Evolutionary conservation across 805 yeast species (phyloP).

Genomic region (Vanderwaltozyma verrucispora): DNA sequence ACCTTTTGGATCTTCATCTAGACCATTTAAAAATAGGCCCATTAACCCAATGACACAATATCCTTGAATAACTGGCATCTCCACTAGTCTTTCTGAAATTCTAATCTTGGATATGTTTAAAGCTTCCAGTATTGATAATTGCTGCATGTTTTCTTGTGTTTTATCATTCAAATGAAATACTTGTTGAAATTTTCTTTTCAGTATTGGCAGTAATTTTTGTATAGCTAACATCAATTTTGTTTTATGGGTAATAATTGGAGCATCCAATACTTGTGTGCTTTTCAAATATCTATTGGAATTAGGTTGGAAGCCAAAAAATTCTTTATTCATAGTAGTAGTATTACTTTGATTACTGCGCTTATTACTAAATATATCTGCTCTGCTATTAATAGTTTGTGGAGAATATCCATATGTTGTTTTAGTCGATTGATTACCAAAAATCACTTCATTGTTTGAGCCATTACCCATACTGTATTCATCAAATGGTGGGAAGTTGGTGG

Average conservation of each 20-base stretch:
- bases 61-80: conserved; percentile 55
- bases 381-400: too few relatives aligned
- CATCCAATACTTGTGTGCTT: conserved; percentile 7
- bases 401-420: background rate
- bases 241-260: conserved; percentile 4
- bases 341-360: too few relatives aligned
- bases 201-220: background rate
- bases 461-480: too few relatives aligned
- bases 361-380: background rate
- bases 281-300: background rate
- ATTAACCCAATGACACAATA: conserved; percentile 51
- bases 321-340: too few relatives aligned
- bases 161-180: background rate
- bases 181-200: background rate
- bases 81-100: conserved; percentile 51
- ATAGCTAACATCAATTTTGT: conserved; percentile 2
- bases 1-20: conserved; percentile 53
- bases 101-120: conserved; percentile 27
- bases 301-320: too few relatives aligned
- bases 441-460: background rate
- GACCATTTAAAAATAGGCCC: conserved; percentile 39
- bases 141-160: background rate
- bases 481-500: too few relatives aligned
- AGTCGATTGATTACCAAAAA: conserved; percentile 1
- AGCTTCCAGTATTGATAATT: conserved; percentile 14